Evolutionary conservation across 345 rosid genomes (phyloP), one percentile per base, ranked within the genome.

Genomic region (Citrus unshiu): DNA sequence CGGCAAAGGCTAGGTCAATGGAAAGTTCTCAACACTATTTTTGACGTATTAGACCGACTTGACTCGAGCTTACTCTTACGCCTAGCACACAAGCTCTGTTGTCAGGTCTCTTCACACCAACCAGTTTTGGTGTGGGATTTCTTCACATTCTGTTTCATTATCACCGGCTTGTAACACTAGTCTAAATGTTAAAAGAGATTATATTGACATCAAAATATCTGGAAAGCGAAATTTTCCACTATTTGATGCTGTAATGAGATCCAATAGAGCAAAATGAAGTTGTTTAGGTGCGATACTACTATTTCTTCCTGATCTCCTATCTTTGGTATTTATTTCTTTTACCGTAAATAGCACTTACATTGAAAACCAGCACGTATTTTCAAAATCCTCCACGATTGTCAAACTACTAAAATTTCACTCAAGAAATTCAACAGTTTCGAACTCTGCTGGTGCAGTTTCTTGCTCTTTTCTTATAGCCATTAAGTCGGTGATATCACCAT

Each of bases 381-480:
- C 24, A 60, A 39, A 37, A 24, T 62, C 39, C 30, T 18, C 12
- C 7, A 7, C 24, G 3, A 64, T 49, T 12, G n/a, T 65, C 62
- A 75, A 49, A 14, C 76, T 37, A 58, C 65, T 46, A 7, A 73
- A 32, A 3, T 57, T 67, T 88, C 83, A 88, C 60, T 29, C 74
- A 1, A 70, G 58, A 78, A 84, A 84, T 58, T 88, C 90, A 32
- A 75, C 78, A 58, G 82, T 85, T 84, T 87, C 70, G 78, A 90
- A 90, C 80, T 84, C 89, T 3, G 91, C 86, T 0, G 95, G 97
- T 27, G 86, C 83, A 61, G 74, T 80, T 78, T 75, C 82, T 24
- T 81, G 83, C n/a, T 93, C 89, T 69, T 86, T 83, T 85, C 83
- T 86, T 37, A 95, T 80, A 43, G 88, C 85, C 75, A 79, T 68